Base-by-base conservation (phyloP, 139 green algal species). In the Astrephomene gubernaculifera region DNA sequence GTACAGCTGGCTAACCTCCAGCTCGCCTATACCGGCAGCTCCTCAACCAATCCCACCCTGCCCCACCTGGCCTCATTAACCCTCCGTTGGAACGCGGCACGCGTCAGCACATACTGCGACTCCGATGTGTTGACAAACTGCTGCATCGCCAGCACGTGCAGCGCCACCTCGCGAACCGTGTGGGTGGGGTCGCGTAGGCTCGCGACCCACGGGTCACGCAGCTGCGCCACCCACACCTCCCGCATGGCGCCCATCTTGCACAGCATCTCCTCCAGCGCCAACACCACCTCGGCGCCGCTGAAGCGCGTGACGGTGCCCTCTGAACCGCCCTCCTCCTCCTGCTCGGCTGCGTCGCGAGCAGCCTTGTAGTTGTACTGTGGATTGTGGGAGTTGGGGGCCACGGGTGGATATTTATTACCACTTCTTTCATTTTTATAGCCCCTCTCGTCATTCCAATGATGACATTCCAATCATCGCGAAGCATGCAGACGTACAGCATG, bases 111-210 rank as follows among this genome's bases (percentile, higher is more conserved):
- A 68, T 90, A 69, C n/a, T 2, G 78, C 9, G 44, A 57, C 21
- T 79, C 64, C 79, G 91, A 71, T 22, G 93, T 86, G 29, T 78
- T n/a, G 27, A 88, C 76, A 35, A 85, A 85, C 52, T 72, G 61
- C 88, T 94, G 93, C 87, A 97, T 79, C 41, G 92, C 80, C 31
- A 90, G 87, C 21, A 93, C n/a, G 76, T 94, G 88, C 57, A 94
- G 63, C 29, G 90, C 45, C 29, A 85, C 76, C 33, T 94, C 89
- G 41, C 83, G 87, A n/a, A 67, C 38, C 7, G 39, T 71, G 24
- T 82, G 64, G 14, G 43, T 60, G 17, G 57, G 57, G 1, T 52
- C 36, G 19, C 71, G 61, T 24, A 95, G 49, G 45, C 63, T 87
- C 63, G 75, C 53, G 31, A 89, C 76, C 94, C 94, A 97, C 17